Evolutionary conservation across 2,329 filamentous ascomycete species (phyloP).

Genomic region (Aaosphaeria arxii): DNA sequence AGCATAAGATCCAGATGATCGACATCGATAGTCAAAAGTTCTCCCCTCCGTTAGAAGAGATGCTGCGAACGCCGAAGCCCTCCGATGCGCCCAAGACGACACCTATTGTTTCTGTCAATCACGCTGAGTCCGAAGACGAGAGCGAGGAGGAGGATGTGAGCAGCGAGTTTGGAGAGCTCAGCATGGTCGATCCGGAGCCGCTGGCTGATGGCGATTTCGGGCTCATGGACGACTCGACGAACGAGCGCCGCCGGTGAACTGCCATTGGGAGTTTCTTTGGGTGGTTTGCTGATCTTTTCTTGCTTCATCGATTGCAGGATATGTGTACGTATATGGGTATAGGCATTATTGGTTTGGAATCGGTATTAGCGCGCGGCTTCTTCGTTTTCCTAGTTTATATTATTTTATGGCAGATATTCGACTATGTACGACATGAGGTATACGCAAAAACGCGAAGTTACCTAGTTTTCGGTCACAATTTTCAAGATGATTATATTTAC

Average conservation of each 20-base stretch:
- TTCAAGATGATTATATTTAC: no score
- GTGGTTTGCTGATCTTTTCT: no score
- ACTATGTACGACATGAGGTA: no score
- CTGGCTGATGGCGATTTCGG: constrained; percentile 13
- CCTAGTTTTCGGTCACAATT: no score
- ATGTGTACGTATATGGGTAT: no score
- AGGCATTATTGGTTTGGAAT: no score
- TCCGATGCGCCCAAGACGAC: background rate
- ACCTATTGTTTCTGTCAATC: constrained; percentile 1
- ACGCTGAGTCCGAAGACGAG: constrained; percentile 3
- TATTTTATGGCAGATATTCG: no score
- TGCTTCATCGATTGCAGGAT: no score
- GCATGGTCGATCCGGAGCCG: constrained; percentile 24
- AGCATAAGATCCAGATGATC: constrained; percentile 11
- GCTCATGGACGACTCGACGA: background rate
- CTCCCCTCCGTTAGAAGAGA: constrained; percentile 13
- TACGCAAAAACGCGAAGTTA: no score
- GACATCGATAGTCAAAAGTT: constrained; percentile 15
- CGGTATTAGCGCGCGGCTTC: background rate
- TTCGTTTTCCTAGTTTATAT: background rate
- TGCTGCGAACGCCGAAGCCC: constrained; percentile 5
- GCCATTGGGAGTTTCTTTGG: no score
- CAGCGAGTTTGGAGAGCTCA: constrained; percentile 26
- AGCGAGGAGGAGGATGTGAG: constrained; percentile 12
- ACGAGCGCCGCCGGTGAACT: no score